phyloP scores from a whole-genome alignment of 179 eudicot genomes.

The Beta corolliflora region DNA sequence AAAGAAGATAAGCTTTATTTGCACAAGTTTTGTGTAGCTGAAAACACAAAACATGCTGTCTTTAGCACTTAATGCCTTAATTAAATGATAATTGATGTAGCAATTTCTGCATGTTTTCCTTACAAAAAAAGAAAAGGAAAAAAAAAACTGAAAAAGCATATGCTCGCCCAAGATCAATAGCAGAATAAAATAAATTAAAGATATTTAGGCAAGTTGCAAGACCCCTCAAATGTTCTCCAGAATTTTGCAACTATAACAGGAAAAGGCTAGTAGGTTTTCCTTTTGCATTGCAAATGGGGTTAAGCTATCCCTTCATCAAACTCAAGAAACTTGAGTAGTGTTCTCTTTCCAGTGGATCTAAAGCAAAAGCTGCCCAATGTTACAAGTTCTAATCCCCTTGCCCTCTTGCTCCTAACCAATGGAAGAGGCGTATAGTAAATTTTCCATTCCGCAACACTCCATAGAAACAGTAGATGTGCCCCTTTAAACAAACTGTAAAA shows the following conservation, averaged over 20 bases:
- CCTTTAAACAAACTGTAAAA: background rate
- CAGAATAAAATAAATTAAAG: background rate
- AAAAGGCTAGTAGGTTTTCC: background rate
- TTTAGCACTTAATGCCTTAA: background rate
- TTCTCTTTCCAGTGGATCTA: too few relatives aligned
- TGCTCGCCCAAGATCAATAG: background rate
- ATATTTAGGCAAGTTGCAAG: background rate
- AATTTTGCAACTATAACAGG: background rate
- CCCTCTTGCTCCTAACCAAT: background rate
- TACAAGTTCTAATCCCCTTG: background rate
- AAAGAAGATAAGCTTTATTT: background rate
- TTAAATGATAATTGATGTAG: background rate
- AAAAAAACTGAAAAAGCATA: background rate
- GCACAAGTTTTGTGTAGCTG: background rate
- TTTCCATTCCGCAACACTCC: background rate
- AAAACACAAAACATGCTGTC: background rate
- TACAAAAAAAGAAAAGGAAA: too few relatives aligned
- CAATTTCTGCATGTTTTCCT: background rate
- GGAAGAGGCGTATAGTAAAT: background rate
- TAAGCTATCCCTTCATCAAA: background rate
- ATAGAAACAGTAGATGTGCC: background rate
- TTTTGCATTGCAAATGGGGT: background rate
- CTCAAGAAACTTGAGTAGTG: too few relatives aligned
- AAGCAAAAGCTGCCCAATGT: too few relatives aligned
- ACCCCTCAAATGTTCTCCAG: background rate